These are phyloP conservation scores for Incumbomyces lentus DNA, from an alignment of 2,329 filamentous ascomycete species.

Conservation along the genomic window DNA sequence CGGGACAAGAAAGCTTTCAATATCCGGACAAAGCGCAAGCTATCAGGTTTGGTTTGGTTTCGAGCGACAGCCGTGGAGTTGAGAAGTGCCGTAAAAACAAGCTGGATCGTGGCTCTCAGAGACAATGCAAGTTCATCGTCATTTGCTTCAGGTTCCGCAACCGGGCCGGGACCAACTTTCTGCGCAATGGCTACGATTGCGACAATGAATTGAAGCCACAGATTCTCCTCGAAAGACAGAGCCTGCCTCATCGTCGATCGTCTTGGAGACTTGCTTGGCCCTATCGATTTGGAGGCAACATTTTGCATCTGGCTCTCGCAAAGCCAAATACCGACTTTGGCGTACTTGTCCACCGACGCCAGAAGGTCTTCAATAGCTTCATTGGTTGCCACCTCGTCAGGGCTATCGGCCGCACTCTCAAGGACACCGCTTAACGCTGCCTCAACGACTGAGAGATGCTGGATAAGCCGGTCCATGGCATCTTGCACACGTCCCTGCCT, in stretches of 20 bases:
- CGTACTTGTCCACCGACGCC: conserved; percentile 74
- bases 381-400: conserved; percentile 48
- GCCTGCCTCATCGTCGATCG: conserved; percentile 42
- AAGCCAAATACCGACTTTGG: conserved; percentile 87
- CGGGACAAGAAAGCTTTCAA: conserved; percentile 78
- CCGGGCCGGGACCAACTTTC: conserved; percentile 43
- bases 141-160: conserved; percentile 10
- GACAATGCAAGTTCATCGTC: conserved; percentile 47
- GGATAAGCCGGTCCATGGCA: conserved; percentile 76
- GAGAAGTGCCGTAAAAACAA: conserved; percentile 79
- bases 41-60: conserved; percentile 24
- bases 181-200: conserved; percentile 53
- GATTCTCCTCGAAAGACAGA: conserved; percentile 49
- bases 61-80: conserved; percentile 54
- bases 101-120: conserved; percentile 72
- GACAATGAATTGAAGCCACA: conserved; percentile 59
- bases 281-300: conserved; percentile 26
- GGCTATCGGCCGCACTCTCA: conserved; percentile 46
- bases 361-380: conserved; percentile 65
- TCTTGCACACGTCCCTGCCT: conserved; percentile 72
- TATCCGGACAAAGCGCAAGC: conserved; percentile 72
- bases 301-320: conserved; percentile 66
- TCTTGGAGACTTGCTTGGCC: conserved; percentile 28
- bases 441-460: conserved; percentile 69
- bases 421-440: conserved; percentile 67